Evolutionary conservation across 1,284 basidiomycete genomes (phyloP), one percentile per base, ranked within the genome.

Genomic region (Apiotrichum gracile): DNA sequence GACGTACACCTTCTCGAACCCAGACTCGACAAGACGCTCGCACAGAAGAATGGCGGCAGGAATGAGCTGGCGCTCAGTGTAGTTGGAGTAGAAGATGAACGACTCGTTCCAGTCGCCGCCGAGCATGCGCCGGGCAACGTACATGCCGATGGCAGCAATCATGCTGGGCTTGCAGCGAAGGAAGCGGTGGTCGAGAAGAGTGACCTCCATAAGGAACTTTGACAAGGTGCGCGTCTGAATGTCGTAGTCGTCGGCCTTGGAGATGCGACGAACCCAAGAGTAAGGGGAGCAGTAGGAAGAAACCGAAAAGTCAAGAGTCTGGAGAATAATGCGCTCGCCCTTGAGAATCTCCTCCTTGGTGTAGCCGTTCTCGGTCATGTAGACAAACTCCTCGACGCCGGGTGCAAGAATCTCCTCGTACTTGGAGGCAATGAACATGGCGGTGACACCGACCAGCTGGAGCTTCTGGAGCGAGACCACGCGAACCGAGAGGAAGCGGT

Each of bases 201-300:
- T 96, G 44, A 96, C 88, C 76, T 99, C 96, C 69, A 93, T 94
- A 71, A 98, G 77, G 80, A 97, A 98, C 76, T 99, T 99, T 80
- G 89, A 87, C 52, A 99, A 78, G 13, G 96, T 99, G 55, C 96
- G 81, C 7, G 94, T 98, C 74, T 97, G 94, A 65, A 98, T 87
- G 72, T 98, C 92, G 73, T 98, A 99, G 76, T 97, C 90, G 77
- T 99, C 96, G 26, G 96, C 96, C 76, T 94, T 97, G 79, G 90
- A 94, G 75, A 99, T 98, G 67, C 87, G 86, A 61, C 96, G 85
- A 79, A 98, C 92, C 96, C 96, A 98, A 71, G 89, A 93, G 79
- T 98, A 98, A 2, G 96, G 96, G 44, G 94, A 96, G 78, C 96
- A 98, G 78, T 99, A 99, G 54, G 91, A 85, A 53, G 93, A 97